phyloP scores from a whole-genome alignment of 164 flowering plant species.

The Warburgia ugandensis region DNA sequence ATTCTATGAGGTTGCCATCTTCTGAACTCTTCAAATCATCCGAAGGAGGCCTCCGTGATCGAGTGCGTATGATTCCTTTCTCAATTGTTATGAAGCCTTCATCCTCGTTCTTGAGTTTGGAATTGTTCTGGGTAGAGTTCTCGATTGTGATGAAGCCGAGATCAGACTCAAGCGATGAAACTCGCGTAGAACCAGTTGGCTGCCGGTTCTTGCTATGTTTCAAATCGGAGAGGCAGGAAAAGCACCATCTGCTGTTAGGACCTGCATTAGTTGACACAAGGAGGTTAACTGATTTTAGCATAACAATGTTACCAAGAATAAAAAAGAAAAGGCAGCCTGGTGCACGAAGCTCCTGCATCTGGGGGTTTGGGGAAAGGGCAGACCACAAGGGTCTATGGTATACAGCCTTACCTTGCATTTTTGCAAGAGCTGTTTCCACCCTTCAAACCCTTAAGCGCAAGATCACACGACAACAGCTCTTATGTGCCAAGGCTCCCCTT shows the following conservation, averaged over 20 bases:
- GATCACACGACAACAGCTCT: too few relatives aligned
- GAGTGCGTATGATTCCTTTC: not conserved
- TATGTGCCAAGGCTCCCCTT: too few relatives aligned
- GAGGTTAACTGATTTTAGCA: too few relatives aligned
- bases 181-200: not conserved
- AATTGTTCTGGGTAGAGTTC: not conserved
- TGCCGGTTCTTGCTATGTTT: not conserved
- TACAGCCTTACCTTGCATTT: too few relatives aligned
- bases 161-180: conserved; percentile 10
- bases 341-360: too few relatives aligned
- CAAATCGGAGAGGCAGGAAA: conserved; percentile 5
- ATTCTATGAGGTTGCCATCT: not conserved
- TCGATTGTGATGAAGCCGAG: conserved; percentile 16
- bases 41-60: conserved; percentile 10
- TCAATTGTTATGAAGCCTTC: conserved; percentile 15
- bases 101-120: not conserved
- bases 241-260: conserved; percentile 6
- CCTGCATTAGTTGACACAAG: too few relatives aligned
- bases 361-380: too few relatives aligned
- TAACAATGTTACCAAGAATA: too few relatives aligned
- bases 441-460: too few relatives aligned
- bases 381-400: too few relatives aligned
- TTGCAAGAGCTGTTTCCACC: too few relatives aligned
- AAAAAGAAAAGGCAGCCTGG: too few relatives aligned
- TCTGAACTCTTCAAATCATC: not conserved